A percentile compares a stretch with the other conserved stretches of the same genome.
Evolutionary conservation across 2,329 filamentous ascomycete species (phyloP).

Genomic region (Penicillium expansum): DNA sequence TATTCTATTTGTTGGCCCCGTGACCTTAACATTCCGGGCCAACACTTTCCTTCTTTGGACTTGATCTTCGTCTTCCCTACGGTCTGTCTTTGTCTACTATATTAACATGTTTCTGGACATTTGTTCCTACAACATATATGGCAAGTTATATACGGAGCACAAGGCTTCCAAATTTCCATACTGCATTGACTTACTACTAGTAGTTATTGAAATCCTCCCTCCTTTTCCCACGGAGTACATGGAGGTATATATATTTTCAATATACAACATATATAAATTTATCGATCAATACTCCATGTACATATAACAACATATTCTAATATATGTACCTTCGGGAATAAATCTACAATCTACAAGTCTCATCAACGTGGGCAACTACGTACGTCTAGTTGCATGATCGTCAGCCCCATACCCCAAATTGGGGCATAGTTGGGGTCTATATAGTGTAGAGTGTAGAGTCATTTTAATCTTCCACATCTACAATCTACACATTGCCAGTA

Average conservation of each 20-base stretch:
- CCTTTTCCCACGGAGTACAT: background rate
- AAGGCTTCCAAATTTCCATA: background rate
- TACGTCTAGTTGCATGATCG: constrained; percentile 1
- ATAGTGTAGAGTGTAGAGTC: background rate
- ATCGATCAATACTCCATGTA: too few species aligned
- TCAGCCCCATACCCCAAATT: constrained; percentile 1
- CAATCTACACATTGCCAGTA: background rate
- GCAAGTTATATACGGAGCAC: too few species aligned
- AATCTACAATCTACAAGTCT: background rate
- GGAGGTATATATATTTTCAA: background rate
- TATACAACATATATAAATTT: too few species aligned
- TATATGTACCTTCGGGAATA: too few species aligned
- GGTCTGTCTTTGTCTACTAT: background rate
- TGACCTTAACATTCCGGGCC: constrained; percentile 12
- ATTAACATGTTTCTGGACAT: background rate
- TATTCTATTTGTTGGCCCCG: constrained; percentile 19
- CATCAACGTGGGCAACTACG: background rate
- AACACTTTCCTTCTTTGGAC: background rate
- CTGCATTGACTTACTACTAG: background rate
- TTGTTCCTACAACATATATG: too few species aligned
- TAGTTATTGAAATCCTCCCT: background rate
- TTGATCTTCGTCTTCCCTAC: background rate
- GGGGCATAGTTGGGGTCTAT: constrained; percentile 1
- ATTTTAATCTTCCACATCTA: background rate
- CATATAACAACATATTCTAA: too few species aligned